Percentiles rank a stretch among this genome's conserved stretches.
Evolutionary conservation across 164 flowering plant species (phyloP).

Genomic region (Saururus chinensis): DNA sequence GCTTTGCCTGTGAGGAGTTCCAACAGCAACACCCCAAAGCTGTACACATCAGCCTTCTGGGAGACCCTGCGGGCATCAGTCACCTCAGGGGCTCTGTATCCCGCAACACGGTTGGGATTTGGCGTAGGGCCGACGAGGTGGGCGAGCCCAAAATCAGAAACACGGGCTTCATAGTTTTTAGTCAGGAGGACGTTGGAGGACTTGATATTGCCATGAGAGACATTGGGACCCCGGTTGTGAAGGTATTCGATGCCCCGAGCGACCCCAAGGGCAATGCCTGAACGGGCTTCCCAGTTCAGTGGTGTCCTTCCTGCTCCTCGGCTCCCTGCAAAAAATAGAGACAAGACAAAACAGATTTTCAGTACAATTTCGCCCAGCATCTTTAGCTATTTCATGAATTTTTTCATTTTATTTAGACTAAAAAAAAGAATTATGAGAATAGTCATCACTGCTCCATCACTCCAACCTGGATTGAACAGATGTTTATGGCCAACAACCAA

Average conservation of each 20-base stretch:
- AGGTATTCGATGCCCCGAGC: slow-evolving; percentile 65
- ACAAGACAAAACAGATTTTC: neutral
- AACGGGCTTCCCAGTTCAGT: slow-evolving; percentile 75
- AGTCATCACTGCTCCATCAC: too few relatives aligned
- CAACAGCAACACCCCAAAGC: slow-evolving; percentile 73
- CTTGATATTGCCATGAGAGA: slow-evolving; percentile 84
- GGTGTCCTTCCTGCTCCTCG: slow-evolving; percentile 75
- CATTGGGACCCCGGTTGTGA: slow-evolving; percentile 44
- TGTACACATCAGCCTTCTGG: slow-evolving; percentile 88
- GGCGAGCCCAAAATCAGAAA: slow-evolving; percentile 77
- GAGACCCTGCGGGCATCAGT: slow-evolving; percentile 65
- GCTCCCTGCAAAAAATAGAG: slow-evolving; percentile 38
- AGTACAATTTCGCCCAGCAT: too few relatives aligned
- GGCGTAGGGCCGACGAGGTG: slow-evolving; percentile 43
- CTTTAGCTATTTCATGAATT: too few relatives aligned
- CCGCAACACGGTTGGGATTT: slow-evolving; percentile 61
- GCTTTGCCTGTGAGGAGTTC: slow-evolving; percentile 87
- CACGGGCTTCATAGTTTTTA: slow-evolving; percentile 49
- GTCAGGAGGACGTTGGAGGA: slow-evolving; percentile 84
- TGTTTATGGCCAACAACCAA: too few relatives aligned
- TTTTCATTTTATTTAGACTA: too few relatives aligned
- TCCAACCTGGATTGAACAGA: too few relatives aligned
- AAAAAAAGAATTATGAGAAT: too few relatives aligned
- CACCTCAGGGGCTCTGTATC: slow-evolving; percentile 91
- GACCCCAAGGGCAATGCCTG: slow-evolving; percentile 72